These are phyloP conservation scores for Parachlorella kessleri DNA, from an alignment of 139 green algal species.

Conservation along the genomic window DNA sequence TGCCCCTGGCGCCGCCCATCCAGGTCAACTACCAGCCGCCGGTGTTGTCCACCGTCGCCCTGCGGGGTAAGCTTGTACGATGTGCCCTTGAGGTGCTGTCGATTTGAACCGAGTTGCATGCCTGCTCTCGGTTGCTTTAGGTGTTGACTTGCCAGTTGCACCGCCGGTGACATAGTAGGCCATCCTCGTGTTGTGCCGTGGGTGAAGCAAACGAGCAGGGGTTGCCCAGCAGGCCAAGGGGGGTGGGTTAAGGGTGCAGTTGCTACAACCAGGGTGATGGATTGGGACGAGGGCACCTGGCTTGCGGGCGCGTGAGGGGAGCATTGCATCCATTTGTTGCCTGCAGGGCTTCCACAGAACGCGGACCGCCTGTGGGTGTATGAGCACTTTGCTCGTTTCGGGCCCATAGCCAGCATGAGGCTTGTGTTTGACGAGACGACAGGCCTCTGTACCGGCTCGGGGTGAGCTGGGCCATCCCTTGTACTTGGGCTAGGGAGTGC, in stretches of 20 bases:
- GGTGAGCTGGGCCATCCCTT: not conserved
- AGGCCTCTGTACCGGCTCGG: constrained; percentile 24
- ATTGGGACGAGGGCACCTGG: no score
- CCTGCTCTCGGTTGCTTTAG: no score
- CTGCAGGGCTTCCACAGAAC: constrained; percentile 16
- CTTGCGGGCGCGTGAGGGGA: no score
- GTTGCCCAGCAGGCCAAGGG: no score
- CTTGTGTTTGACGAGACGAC: constrained; percentile 30
- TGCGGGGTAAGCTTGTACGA: constrained; percentile 1
- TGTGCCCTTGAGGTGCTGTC: not conserved
- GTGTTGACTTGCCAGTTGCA: no score
- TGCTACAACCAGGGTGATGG: no score
- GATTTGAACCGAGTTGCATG: no score
- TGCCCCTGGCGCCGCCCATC: constrained; percentile 2
- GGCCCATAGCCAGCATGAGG: constrained; percentile 17
- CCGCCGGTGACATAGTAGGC: no score
- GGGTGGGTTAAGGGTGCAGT: no score
- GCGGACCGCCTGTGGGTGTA: constrained; percentile 47
- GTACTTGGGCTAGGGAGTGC: no score
- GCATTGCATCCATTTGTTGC: not conserved
- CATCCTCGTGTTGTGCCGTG: no score
- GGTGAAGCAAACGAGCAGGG: no score
- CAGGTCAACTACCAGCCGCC: constrained; percentile 22
- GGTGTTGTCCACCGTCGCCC: constrained; percentile 25
- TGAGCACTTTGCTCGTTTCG: constrained; percentile 43